phyloP scores from a whole-genome alignment of 352 stramenopile genomes.

The Pythium oligandrum region DNA sequence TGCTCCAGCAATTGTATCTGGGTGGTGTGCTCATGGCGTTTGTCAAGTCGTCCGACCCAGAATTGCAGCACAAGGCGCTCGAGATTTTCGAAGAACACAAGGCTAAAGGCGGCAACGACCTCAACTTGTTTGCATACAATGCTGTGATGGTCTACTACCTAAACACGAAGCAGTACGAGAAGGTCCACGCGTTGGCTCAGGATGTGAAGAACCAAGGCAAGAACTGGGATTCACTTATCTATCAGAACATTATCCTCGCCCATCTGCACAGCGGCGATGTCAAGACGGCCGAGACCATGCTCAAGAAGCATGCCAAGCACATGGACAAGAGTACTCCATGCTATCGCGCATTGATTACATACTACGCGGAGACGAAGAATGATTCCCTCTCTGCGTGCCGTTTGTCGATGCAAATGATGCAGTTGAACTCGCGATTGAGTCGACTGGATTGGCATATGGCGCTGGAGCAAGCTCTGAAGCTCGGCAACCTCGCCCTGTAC shows the following conservation, averaged over 20 bases:
- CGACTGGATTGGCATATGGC: conserved; percentile 78
- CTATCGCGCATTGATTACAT: conserved; percentile 66
- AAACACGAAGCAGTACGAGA: conserved; percentile 48
- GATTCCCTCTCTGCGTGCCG: conserved; percentile 61
- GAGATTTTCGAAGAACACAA: conserved; percentile 60
- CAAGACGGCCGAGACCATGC: conserved; percentile 59
- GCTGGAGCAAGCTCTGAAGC: conserved; percentile 46
- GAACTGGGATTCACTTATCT: conserved; percentile 66
- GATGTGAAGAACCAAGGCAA: conserved; percentile 57
- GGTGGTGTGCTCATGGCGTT: conserved; percentile 73
- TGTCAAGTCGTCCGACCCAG: conserved; percentile 43
- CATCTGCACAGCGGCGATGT: conserved; percentile 54
- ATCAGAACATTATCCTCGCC: conserved; percentile 58
- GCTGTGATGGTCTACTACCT: conserved; percentile 53
- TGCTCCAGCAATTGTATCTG: conserved; percentile 48
- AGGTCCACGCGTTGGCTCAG: conserved; percentile 44
- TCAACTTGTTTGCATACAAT: conserved; percentile 75
- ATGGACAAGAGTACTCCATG: conserved; percentile 68
- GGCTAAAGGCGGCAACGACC: conserved; percentile 20
- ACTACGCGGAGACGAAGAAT: conserved; percentile 59
- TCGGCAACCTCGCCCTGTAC: conserved; percentile 65
- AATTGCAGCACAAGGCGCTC: conserved; percentile 28
- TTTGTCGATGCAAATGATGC: conserved; percentile 85
- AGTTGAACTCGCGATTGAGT: conserved; percentile 69
- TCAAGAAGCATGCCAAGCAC: conserved; percentile 62